Conservation (phyloP, 352 stramenopile species). For the Phytophthora syringae region DNA sequence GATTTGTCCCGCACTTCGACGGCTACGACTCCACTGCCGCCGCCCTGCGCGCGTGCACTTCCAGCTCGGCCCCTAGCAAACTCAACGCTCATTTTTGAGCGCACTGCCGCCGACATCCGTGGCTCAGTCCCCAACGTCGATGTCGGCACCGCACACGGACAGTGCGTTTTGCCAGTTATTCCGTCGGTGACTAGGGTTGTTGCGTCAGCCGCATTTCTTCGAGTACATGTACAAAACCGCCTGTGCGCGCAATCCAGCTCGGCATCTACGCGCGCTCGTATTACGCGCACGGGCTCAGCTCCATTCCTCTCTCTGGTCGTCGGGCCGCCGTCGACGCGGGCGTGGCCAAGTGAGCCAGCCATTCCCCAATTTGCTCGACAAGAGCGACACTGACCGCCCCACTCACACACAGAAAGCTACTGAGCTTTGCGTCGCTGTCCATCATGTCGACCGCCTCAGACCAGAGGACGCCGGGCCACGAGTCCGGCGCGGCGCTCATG, state of each 20-base stretch:
- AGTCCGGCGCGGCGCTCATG: conserved; percentile 43
- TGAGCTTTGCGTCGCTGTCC: not conserved
- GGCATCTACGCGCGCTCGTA: conserved; percentile 10
- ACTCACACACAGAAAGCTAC: not conserved
- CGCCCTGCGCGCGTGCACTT: not conserved
- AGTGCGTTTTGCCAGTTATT: conserved; percentile 15
- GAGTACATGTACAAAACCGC: conserved; percentile 3
- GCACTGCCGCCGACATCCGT: no score
- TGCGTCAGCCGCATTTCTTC: conserved; percentile 24
- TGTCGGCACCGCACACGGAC: not conserved
- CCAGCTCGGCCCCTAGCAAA: not conserved
- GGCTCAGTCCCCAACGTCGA: not conserved
- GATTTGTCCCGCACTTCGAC: conserved; percentile 4
- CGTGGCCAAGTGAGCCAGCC: conserved; percentile 10
- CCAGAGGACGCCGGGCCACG: conserved; percentile 26
- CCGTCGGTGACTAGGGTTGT: conserved; percentile 15
- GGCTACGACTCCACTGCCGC: not conserved
- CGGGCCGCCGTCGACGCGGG: not conserved
- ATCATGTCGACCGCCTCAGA: conserved; percentile 12
- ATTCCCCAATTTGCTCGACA: conserved; percentile 34
- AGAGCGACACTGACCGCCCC: conserved; percentile 21
- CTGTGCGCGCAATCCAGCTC: conserved; percentile 25
- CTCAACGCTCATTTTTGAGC: no score
- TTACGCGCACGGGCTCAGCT: conserved; percentile 7
- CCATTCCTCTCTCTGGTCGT: conserved; percentile 1